phyloP scores from a whole-genome alignment of 805 yeast genomes.

The Metschnikowia aberdeeniae region DNA sequence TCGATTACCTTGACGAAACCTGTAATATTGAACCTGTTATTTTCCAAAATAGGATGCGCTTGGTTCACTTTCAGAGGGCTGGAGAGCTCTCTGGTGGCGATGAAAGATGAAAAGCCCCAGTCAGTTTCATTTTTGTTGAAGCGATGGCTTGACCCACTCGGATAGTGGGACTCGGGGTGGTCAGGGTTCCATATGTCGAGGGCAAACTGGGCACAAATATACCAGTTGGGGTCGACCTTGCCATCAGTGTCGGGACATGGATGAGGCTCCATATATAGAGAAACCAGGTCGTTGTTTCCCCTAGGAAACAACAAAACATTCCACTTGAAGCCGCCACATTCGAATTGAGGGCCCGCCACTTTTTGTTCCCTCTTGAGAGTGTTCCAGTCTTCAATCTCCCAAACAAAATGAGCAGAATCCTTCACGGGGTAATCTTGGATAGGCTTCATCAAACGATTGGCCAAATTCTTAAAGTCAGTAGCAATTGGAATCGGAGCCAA shows the following conservation, averaged over 20 bases:
- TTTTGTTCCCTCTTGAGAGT: constrained; percentile 35
- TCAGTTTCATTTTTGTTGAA: constrained; percentile 75
- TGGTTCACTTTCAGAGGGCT: constrained; percentile 19
- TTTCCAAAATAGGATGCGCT: constrained; percentile 40
- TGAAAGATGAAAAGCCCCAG: constrained; percentile 91
- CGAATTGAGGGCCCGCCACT: constrained; percentile 46
- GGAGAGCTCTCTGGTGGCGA: constrained; percentile 43
- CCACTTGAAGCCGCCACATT: constrained; percentile 63
- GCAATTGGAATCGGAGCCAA: constrained; percentile 22
- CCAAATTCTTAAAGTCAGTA: constrained; percentile 25
- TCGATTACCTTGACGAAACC: constrained; percentile 72
- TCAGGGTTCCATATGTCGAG: constrained; percentile 80
- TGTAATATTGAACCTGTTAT: constrained; percentile 63
- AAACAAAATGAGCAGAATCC: constrained; percentile 37
- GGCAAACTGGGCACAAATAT: constrained; percentile 88
- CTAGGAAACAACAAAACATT: constrained; percentile 72
- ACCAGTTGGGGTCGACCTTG: constrained; percentile 52
- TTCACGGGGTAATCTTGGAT: constrained; percentile 37
- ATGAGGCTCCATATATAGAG: constrained; percentile 78
- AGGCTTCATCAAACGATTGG: constrained; percentile 33
- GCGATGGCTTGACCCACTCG: constrained; percentile 71
- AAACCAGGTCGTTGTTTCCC: constrained; percentile 59
- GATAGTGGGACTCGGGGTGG: constrained; percentile 55
- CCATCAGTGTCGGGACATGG: constrained; percentile 32
- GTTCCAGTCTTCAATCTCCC: constrained; percentile 51